Evolutionary conservation across 805 yeast genomes (phyloP), one percentile per base, ranked within the genome.

Genomic region (Yarrowia porcina): DNA sequence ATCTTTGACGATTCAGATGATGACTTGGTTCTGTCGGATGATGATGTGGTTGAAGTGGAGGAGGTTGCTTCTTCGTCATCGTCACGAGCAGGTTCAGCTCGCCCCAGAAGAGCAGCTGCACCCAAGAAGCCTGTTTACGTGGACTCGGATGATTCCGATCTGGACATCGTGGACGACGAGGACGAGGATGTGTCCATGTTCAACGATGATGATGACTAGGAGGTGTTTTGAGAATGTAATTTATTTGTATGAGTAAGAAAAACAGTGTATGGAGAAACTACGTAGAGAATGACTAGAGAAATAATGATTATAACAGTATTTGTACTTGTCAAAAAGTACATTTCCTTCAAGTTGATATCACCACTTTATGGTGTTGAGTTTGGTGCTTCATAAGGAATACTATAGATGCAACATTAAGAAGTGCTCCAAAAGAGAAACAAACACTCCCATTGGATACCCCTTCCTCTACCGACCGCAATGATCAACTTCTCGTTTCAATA

Each of bases 21-120:
- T 13, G 61, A 47, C 13, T 63, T 30, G 33, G 8, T 57, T 4
- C 65, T 64, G 4, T 65, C 65, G 13, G 30, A 23, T 1, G 49
- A n/a, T 7, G 49, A 23, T n/a, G 45, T 23, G 11, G 45, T 3
- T 1, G 62, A 64, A 35, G 33, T 41, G 39, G 50, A 25, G 38
- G 28, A 25, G 28, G 28, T 25, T 25, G 59, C 65, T 38, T 57
- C 52, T 61, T 42, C 63, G 3, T 11, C 35, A 4, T 44, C 45
- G n/a, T 17, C 50, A 2, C 15, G 35, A 17, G 49, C 49, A 4
- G n/a, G 33, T 10, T 27, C 50, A 8, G 45, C 45, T 5, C 64
- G 73, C 59, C 50, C 74, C 3, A 67, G 73, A 42, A 68, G 71
- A n/a, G 67, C 68, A 0, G 71, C 73, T 54, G 73, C 74, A 4